Evolutionary conservation across 2,329 filamentous ascomycete species (phyloP).

Genomic region (Sclerotinia minor): DNA sequence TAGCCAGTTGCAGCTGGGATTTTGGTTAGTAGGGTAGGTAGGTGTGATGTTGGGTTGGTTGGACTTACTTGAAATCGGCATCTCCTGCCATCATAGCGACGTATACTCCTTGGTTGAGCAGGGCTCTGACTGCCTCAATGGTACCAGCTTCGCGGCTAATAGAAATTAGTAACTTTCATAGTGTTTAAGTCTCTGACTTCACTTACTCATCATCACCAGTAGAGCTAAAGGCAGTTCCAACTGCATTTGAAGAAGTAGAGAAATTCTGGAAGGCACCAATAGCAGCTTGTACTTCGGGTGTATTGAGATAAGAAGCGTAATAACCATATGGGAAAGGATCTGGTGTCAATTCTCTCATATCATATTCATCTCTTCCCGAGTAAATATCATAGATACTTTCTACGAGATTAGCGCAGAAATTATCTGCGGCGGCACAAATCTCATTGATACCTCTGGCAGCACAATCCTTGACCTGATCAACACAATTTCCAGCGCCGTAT

Average conservation of each 20-base stretch:
- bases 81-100: constrained; percentile 66
- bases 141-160: constrained; percentile 48
- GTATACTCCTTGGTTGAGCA: constrained; percentile 64
- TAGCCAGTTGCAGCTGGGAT: constrained; percentile 63
- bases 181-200: not conserved
- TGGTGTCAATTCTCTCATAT: constrained; percentile 55
- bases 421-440: constrained; percentile 52
- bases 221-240: constrained; percentile 47
- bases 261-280: constrained; percentile 63
- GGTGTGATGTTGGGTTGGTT: constrained; percentile 44
- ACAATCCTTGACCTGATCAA: constrained; percentile 58
- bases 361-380: constrained; percentile 58
- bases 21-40: constrained; percentile 53
- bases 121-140: constrained; percentile 52
- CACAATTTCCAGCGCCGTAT: constrained; percentile 61
- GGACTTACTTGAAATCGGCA: constrained; percentile 47
- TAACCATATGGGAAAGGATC: constrained; percentile 59
- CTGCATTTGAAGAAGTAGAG: constrained; percentile 48
- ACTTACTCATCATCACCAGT: constrained; percentile 49
- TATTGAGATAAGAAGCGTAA: constrained; percentile 60
- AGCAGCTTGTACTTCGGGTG: constrained; percentile 52
- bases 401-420: constrained; percentile 56
- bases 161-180: not conserved
- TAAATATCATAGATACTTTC: constrained; percentile 54
- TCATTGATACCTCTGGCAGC: constrained; percentile 51